Conservation (phyloP, 352 stramenopile genomes). For the Phytophthora tentaculata region DNA sequence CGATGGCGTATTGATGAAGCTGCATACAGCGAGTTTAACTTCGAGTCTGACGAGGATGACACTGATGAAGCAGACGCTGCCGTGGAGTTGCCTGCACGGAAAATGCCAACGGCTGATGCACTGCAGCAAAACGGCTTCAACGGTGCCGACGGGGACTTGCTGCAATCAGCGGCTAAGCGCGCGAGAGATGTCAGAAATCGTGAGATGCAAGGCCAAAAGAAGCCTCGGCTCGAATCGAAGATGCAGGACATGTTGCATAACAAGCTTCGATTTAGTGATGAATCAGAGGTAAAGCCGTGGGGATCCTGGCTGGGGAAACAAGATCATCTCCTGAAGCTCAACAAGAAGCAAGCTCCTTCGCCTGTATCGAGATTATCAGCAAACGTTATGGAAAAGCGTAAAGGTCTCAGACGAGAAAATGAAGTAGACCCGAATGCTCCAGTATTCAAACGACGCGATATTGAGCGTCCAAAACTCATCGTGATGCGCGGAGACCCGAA, state of each 20-base stretch:
- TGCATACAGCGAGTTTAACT: conserved; percentile 3
- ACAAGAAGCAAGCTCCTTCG: neutral
- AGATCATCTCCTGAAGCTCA: neutral
- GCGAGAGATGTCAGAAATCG: neutral
- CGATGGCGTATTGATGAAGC: conserved; percentile 7
- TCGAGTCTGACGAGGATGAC: conserved; percentile 9
- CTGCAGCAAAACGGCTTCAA: neutral
- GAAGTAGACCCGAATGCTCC: neutral
- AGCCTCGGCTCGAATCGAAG: neutral
- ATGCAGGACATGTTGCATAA: neutral
- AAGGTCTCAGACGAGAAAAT: neutral
- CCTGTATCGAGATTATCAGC: conserved; percentile 10
- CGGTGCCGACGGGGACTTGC: neutral
- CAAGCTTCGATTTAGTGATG: no score
- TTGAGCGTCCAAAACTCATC: conserved; percentile 20
- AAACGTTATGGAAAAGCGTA: neutral
- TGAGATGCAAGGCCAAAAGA: conserved; percentile 7
- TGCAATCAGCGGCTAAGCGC: conserved; percentile 9
- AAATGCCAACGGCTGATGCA: no score
- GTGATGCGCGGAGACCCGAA: conserved; percentile 51
- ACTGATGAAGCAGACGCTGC: neutral
- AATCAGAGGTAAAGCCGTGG: neutral
- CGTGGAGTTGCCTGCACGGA: neutral
- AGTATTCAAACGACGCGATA: neutral
- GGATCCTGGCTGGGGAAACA: neutral